phyloP scores from a whole-genome alignment of 345 rosid genomes.

The Moricandia moricandioides region DNA sequence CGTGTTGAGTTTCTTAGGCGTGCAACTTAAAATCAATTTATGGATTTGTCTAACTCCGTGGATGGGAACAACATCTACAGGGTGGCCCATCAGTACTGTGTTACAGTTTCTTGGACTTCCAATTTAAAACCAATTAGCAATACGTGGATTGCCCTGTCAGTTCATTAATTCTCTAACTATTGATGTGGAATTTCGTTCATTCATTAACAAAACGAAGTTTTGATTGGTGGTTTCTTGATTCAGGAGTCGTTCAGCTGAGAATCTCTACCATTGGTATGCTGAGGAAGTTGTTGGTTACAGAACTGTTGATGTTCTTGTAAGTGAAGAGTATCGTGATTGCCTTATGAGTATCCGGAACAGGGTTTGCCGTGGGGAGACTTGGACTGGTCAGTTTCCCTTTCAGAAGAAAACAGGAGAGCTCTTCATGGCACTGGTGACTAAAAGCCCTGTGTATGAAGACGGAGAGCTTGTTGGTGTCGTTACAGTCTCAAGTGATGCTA shows the following conservation, averaged over 20 bases:
- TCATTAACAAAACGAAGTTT: no score
- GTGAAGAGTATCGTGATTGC: slow-evolving; percentile 49
- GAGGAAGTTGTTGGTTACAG: slow-evolving; percentile 60
- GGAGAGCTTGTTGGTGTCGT: slow-evolving; percentile 66
- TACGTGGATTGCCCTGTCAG: no score
- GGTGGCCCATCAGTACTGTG: no score
- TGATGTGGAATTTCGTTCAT: no score
- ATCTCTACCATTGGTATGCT: slow-evolving; percentile 75
- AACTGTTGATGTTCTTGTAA: slow-evolving; percentile 53
- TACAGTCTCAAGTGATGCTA: slow-evolving; percentile 75
- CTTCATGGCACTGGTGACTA: slow-evolving; percentile 70
- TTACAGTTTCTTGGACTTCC: no score
- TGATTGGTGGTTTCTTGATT: neutral
- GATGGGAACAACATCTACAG: no score
- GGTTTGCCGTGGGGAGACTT: slow-evolving; percentile 53
- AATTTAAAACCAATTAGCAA: no score
- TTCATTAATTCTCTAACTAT: no score
- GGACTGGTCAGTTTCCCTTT: slow-evolving; percentile 90
- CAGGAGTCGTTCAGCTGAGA: slow-evolving; percentile 88
- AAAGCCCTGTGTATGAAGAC: slow-evolving; percentile 57
- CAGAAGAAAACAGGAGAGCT: slow-evolving; percentile 65
- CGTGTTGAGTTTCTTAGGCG: no score
- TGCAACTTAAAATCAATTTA: no score
- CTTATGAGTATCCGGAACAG: slow-evolving; percentile 44
- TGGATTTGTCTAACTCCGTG: no score